Evolutionary conservation across 202 grass and related monocot genomes (phyloP), one percentile per base, ranked within the genome.

Genomic region (Musa balbisiana): DNA sequence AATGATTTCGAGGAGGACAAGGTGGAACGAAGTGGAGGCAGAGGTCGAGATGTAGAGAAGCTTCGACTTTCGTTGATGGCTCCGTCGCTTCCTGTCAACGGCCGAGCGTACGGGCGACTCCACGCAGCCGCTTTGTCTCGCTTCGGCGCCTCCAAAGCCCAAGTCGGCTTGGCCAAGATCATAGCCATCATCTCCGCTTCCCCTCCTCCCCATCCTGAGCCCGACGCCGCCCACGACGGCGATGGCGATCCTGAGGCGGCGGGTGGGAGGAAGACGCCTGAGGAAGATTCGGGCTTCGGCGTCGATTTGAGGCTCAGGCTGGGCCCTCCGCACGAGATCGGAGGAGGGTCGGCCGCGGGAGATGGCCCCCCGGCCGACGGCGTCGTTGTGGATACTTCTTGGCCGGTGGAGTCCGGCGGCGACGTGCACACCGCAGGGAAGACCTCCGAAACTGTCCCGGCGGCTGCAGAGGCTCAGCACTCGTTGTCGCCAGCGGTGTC

Each of bases 251-350:
- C 24, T 1, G 54, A 75, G 55, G 26, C 25, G 26, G 26, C 15
- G 11, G 8, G 25, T 33, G 55, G 69, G 43, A 20, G 14, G 50
- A 21, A 13, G 21, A 13, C 3, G 24, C 26, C 43, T 49, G 49
- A 17, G 26, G 26, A 4, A 56, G 53, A 11, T 53, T 6, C 25
- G 2, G 63, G 23, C 8, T 27, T 43, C 11, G 14, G 49, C 22
- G 21, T 80, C 22, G 78, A 80, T 80, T 55, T 80, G 68, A 64
- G 58, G 33, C 78, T 80, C 20, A 62, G 78, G 52, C n/a, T 73
- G 69, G 78, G 69, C 49, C 78, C 15, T 11, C 22, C 60, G 62
- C 60, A 56, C 4, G 55, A 80, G 69, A 65, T 73, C 69, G 69
- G 13, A 27, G 55, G 49, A 73, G 68, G 43, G 27, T 63, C 56